Base-by-base conservation (phyloP, 192 early-diverging fungal species). In the Coemansia sp. region DNA sequence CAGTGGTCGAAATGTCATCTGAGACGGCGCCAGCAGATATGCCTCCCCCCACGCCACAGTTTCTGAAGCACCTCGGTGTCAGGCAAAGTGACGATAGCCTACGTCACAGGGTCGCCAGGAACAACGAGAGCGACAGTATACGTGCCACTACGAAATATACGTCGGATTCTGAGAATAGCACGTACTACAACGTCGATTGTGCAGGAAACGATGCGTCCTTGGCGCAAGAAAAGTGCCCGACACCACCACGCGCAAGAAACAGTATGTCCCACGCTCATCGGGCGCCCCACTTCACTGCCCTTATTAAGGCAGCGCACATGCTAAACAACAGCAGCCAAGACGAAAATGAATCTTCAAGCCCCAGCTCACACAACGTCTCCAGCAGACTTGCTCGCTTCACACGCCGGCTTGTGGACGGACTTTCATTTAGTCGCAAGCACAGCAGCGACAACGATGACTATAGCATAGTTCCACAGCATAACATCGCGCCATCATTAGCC, bases 351-450 rank as follows among this genome's bases (percentile, higher is more conserved):
- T 15, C 12, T 16, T 35, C 62, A 12, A 24, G 23, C 4, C 63
- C 35, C 39, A 56, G 34, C 43, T n/a, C 58, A 24, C 60, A 52
- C 35, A 41, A 58, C 12, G 46, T 66, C 24, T 57, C 72, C n/a
- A 55, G 67, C 53, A 63, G 67, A 15, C 63, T 75, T 49, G 72
- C 72, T 45, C 65, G 67, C 34, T 68, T 75, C 57, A 75, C 72
- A 16, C 72, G 72, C 33, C 66, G 63, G 18, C 67, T 75, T 20
- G 49, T 75, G 38, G 57, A 45, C 26, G 62, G 72, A 8, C 66
- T 75, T 5, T 44, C 62, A 15, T 64, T 68, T 60, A 46, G 46
- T 23, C 48, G 52, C 49, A 62, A 38, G 45, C 61, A 60, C 45
- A 34, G 10, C n/a, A 24, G 11, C 24, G 48, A 12, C 43, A 18